Base-by-base conservation (phyloP, 306 rosid genomes). In the Malus orientalis region DNA sequence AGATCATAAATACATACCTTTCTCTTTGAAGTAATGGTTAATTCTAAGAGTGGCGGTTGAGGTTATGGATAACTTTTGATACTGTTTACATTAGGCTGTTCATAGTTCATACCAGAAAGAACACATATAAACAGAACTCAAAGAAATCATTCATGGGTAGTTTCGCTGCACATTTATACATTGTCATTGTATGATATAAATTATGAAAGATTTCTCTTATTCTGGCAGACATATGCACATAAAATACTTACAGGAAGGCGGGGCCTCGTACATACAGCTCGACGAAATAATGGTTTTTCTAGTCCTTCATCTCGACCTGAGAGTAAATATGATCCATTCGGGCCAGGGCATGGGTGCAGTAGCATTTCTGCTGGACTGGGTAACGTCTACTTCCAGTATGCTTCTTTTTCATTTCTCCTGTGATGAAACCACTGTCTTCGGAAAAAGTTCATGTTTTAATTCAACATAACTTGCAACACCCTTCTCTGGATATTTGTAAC, bases 311-410 rank as follows among this genome's bases (percentile, higher is more conserved):
- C 95, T 33, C 87, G 87, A 53, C 85, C 80, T 15, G 92, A 87
- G 87, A 94, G 98, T 83, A 93, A 91, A 83, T 92, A 86, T 62
- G 98, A 94, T 78, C 91, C 97, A 54, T 94, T 94, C 70, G 95
- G 95, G 69, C 83, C 96, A n/a, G 96, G 93, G 74, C 98, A 94
- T 81, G 98, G 98, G 58, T 94, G 97, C 91, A 94, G 83, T 85
- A 90, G 98, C 82, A 84, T 94, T 81, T 94, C 97, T 66, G 98
- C 98, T 38, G 97, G 93, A 78, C 97, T 94, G 81, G 98, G 98
- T 94, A 92, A 55, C 79, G 44, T 78, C 53, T 76, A 54, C 66
- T 64, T 77, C 70, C 47, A 13, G 6, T 69, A 10, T 59, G 32
- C 42, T 42, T 55, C 36, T 58, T 65, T 20, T 40, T 36, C 15